Conservation (phyloP, 768 basidiomycete species). For the Neoboletus magnificus region DNA sequence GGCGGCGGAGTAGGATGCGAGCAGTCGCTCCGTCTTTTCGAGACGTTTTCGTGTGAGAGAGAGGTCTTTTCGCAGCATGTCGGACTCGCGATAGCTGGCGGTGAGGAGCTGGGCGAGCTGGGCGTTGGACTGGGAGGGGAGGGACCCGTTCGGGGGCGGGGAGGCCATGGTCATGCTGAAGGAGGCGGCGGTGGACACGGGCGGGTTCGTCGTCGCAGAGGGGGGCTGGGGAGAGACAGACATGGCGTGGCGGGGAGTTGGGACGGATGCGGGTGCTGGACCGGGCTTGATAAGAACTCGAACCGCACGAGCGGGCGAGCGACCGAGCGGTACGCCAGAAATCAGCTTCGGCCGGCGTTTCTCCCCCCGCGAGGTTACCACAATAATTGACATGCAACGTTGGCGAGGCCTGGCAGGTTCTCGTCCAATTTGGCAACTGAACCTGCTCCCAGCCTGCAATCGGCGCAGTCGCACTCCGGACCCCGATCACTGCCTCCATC, state of each 20-base stretch:
- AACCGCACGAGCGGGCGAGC: neutral
- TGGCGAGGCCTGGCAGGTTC: conserved; percentile 27
- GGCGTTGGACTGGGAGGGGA: conserved; percentile 36
- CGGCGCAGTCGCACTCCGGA: conserved; percentile 14
- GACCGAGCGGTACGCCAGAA: conserved; percentile 18
- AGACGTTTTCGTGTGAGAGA: conserved; percentile 38
- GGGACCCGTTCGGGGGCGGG: conserved; percentile 16
- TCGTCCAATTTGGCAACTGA: conserved; percentile 8
- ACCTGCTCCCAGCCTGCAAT: conserved; percentile 9
- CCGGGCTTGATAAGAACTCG: conserved; percentile 16
- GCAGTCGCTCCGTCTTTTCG: conserved; percentile 51
- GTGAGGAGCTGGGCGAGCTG: conserved; percentile 58
- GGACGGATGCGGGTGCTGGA: neutral
- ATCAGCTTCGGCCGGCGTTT: conserved; percentile 25
- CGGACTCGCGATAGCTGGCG: conserved; percentile 50
- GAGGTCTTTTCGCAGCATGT: conserved; percentile 51
- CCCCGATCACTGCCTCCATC: conserved; percentile 22
- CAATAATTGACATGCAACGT: conserved; percentile 27
- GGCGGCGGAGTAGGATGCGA: conserved; percentile 27
- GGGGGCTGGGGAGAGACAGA: conserved; percentile 19
- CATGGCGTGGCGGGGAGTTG: conserved; percentile 11
- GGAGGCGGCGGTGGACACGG: neutral
- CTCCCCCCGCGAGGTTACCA: conserved; percentile 17
- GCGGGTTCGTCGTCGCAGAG: neutral
- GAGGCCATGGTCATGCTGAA: conserved; percentile 4